These are phyloP conservation scores for Backusella psychrophila DNA, from an alignment of 192 early-diverging fungal genomes.

Conservation along the genomic window DNA sequence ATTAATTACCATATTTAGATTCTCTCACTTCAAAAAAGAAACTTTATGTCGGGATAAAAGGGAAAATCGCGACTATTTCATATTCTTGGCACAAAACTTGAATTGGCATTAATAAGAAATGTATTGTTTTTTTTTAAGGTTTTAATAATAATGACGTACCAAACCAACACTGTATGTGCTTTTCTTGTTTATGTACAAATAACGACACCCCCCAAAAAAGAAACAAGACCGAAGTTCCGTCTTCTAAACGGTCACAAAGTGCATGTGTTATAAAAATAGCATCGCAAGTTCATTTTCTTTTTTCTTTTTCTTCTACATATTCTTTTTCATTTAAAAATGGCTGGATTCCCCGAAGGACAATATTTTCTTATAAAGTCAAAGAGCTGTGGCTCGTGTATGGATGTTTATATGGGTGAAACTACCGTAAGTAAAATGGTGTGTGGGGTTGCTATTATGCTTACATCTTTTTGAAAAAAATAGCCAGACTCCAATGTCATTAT, in stretches of 20 bases:
- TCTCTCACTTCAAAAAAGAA: too few relatives aligned
- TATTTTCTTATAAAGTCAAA: constrained; percentile 25
- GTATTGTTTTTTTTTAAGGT: too few relatives aligned
- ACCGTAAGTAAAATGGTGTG: constrained; percentile 1
- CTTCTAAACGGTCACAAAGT: neutral
- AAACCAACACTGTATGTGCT: too few relatives aligned
- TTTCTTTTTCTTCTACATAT: neutral
- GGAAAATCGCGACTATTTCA: too few relatives aligned
- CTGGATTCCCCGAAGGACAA: constrained; percentile 5
- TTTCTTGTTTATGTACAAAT: too few relatives aligned
- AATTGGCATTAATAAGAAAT: too few relatives aligned
- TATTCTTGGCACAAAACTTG: too few relatives aligned
- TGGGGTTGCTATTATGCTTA: neutral
- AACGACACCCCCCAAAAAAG: too few relatives aligned
- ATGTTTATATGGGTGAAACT: constrained; percentile 24
- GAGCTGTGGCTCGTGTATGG: constrained; percentile 14
- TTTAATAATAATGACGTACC: too few relatives aligned
- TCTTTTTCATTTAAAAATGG: neutral
- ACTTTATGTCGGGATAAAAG: too few relatives aligned
- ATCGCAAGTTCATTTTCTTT: neutral
- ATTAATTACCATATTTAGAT: too few relatives aligned
- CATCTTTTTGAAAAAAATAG: neutral
- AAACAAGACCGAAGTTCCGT: neutral
- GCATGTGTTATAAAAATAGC: constrained; percentile 1
- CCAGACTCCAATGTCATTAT: constrained; percentile 22